These are phyloP conservation scores for Coemansia sp. DNA, from an alignment of 192 early-diverging fungal species.

Conservation along the genomic window DNA sequence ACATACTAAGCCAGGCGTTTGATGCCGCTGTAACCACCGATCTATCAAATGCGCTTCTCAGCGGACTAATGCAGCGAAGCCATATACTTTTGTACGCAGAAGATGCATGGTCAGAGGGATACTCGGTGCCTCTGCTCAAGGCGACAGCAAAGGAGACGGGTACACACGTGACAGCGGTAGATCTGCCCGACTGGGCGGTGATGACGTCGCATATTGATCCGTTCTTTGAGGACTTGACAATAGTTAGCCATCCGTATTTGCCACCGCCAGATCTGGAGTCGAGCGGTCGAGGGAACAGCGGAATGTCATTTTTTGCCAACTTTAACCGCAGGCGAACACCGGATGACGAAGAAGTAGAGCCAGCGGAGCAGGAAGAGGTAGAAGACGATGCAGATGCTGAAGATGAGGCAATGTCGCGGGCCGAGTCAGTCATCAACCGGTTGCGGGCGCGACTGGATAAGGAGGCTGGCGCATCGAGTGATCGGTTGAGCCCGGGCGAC, in stretches of 20 bases:
- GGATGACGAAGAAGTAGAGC: slow-evolving; percentile 21
- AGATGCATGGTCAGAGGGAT: slow-evolving; percentile 51
- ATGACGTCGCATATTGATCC: slow-evolving; percentile 47
- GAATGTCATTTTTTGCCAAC: slow-evolving; percentile 50
- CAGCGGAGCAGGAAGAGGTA: slow-evolving; percentile 16
- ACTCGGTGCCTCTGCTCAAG: slow-evolving; percentile 31
- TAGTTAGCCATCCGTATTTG: slow-evolving; percentile 48
- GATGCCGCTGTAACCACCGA: slow-evolving; percentile 23
- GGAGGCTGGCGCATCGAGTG: slow-evolving; percentile 12
- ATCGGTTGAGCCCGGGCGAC: slow-evolving; percentile 14
- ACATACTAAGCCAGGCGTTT: slow-evolving; percentile 16
- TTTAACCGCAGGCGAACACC: slow-evolving; percentile 22
- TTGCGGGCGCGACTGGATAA: slow-evolving; percentile 20
- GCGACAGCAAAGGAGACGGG: slow-evolving; percentile 18
- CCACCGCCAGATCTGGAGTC: slow-evolving; percentile 45
- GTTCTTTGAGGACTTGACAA: slow-evolving; percentile 46
- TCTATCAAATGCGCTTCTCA: slow-evolving; percentile 30
- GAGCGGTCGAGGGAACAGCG: slow-evolving; percentile 3
- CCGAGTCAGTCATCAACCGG: slow-evolving; percentile 12
- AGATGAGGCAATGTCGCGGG: slow-evolving; percentile 11
- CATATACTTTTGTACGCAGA: slow-evolving; percentile 45
- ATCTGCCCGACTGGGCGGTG: slow-evolving; percentile 47
- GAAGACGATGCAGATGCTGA: slow-evolving; percentile 14
- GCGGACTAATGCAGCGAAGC: slow-evolving; percentile 34
- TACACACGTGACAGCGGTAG: slow-evolving; percentile 24